These are phyloP conservation scores for Sarocladium kiliense DNA, from an alignment of 2,329 filamentous ascomycete species.

Conservation along the genomic window DNA sequence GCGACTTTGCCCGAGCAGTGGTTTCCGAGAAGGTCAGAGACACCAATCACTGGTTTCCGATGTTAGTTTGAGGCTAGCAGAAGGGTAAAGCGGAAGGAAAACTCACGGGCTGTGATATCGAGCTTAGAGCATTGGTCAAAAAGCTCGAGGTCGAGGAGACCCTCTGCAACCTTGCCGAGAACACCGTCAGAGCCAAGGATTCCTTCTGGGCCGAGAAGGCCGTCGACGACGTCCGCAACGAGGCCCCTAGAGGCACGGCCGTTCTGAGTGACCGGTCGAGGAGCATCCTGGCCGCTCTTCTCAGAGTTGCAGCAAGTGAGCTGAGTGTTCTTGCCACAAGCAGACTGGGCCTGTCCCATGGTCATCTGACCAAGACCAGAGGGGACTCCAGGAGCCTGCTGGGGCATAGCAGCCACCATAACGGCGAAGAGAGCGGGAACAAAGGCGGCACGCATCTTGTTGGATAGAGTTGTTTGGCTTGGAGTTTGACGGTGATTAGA, in stretches of 20 bases:
- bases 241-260: background rate
- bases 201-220: background rate
- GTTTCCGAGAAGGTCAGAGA: background rate
- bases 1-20: constrained; percentile 2
- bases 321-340: background rate
- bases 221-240: background rate
- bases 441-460: constrained; percentile 3
- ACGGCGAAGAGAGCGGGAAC: background rate
- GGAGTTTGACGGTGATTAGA: background rate
- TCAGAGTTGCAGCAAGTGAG: background rate
- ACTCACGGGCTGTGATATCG: background rate
- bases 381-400: background rate
- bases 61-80: background rate
- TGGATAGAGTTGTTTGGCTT: background rate
- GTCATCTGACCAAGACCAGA: background rate
- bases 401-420: background rate
- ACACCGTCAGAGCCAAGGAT: background rate
- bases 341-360: background rate
- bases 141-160: background rate
- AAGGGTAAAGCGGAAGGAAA: background rate
- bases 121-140: constrained; percentile 3
- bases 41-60: background rate
- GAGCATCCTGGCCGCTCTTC: background rate
- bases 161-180: background rate
- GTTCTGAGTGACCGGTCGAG: background rate